These are phyloP conservation scores for Phytophthora sansomeana DNA, from an alignment of 352 stramenopile genomes.

Conservation along the genomic window DNA sequence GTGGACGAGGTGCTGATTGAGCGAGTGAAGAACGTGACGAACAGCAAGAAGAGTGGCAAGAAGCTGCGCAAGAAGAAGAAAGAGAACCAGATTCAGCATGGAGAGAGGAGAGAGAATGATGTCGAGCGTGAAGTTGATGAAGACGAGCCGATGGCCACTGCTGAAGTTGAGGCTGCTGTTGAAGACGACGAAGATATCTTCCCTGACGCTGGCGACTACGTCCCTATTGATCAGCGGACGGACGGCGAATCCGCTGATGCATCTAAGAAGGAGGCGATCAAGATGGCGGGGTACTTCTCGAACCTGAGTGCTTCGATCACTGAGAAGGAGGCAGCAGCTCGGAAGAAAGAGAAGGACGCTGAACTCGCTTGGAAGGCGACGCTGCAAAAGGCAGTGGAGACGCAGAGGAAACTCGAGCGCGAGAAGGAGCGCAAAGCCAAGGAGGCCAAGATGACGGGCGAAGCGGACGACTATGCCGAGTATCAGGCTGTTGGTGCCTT, in stretches of 20 bases:
- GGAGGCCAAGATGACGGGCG: slow-evolving; percentile 43
- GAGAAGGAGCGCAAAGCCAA: slow-evolving; percentile 51
- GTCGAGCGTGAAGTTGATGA: neutral
- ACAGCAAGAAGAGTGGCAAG: slow-evolving; percentile 22
- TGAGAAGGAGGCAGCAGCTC: slow-evolving; percentile 53
- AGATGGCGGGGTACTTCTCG: slow-evolving; percentile 61
- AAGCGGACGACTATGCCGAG: slow-evolving; percentile 67
- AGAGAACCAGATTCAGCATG: slow-evolving; percentile 9
- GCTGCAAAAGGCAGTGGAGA: slow-evolving; percentile 60
- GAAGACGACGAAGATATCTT: slow-evolving; percentile 81
- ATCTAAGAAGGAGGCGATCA: slow-evolving; percentile 24
- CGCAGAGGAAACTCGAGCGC: slow-evolving; percentile 51
- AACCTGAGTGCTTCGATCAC: slow-evolving; percentile 78
- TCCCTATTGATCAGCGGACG: slow-evolving; percentile 63
- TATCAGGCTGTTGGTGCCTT: slow-evolving; percentile 53
- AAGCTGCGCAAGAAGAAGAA: slow-evolving; percentile 68
- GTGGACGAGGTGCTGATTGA: slow-evolving; percentile 60
- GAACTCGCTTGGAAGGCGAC: slow-evolving; percentile 67
- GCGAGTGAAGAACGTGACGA: slow-evolving; percentile 46
- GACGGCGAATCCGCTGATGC: slow-evolving; percentile 22
- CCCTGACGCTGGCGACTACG: slow-evolving; percentile 71
- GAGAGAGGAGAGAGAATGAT: neutral
- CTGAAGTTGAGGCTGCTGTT: slow-evolving; percentile 14
- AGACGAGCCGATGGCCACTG: slow-evolving; percentile 11
- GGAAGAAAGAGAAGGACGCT: slow-evolving; percentile 50